Base-by-base conservation (phyloP, 2,329 filamentous ascomycete species). In the Dothideomycetidae sp. region DNA sequence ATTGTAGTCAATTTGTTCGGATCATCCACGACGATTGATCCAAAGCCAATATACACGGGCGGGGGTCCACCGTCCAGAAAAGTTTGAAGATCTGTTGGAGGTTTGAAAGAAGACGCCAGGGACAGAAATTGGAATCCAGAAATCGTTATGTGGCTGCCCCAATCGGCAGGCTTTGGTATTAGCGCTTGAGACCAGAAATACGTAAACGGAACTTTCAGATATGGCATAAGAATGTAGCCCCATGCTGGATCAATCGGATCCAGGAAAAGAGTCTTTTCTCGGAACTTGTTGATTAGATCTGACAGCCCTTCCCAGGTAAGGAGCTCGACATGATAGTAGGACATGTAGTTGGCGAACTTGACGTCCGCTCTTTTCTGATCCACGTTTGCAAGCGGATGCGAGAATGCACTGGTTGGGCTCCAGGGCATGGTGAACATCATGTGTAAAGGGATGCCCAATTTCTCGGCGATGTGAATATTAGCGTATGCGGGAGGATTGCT, bases 331-430 rank as follows among this genome's bases (percentile, higher is more conserved):
- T 34, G 5, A 7, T 12, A 19, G 28, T 35, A 40, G 3, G 21
- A 29, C 3, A 33, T 21, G 30, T 29, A 40, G 11, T 40, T 40
- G n/a, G 36, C 32, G 7, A 40, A 14, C 7, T 28, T 19, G 13
- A 31, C 10, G 16, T 35, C 37, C 4, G 21, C 23, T 19, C 26
- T 28, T 5, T 17, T 10, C 1, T 57, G 71, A 43, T 78, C 68
- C 38, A 90, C 75, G 44, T 85, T 84, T 0, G 82, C 82, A 11
- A 93, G 64, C 0, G 84, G 84, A 48, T 90, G 81, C 0, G 82
- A 59, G 43, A 67, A 67, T 1, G 53, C 56, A 21, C 44, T 49
- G 2, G 66, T 68, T 4, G 48, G 52, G 15, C 50, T 60, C 60
- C 62, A 71, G 3, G 67, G 67, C 66, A 70, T 71, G 0, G 52